Base-by-base conservation (phyloP, 164 flowering plant species). In the Vitis amurensis region DNA sequence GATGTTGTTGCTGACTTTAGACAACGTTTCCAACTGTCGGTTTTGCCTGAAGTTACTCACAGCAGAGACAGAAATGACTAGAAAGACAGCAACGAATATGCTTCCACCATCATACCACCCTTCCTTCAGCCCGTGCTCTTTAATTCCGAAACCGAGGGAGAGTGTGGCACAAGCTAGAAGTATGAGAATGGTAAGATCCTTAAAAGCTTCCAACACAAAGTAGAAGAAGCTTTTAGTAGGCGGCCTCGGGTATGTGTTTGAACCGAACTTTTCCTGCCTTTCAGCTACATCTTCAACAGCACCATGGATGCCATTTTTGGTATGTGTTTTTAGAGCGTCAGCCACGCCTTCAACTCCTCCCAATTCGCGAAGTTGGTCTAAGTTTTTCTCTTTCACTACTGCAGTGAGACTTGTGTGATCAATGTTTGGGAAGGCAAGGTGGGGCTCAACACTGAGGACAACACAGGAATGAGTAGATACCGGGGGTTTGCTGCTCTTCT, bases 41-140 rank as follows among this genome's bases (percentile, higher is more conserved):
- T 49, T 79, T 61, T 77, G 83, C 63, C 81, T 71, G 71, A 64
- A 80, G 50, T 83, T 82, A 31, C 83, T 83, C 0, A 73, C 44
- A 9, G 84, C 84, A 2, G 87, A 79, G 44, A 81, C 79, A 0
- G 75, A 61, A 9, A 83, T 64, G 48, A 86, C 86, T 2, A 86
- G 71, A 47, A 86, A 77, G 13, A 79, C 83, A 3, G 87, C 84
- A 2, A 84, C 74, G 16, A 77, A 81, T 6, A 84, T 84, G 71
- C 84, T 84, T 1, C 81, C 82, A 1, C 84, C 84, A 11, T 83
- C 86, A 57, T 79, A 79, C 82, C 84, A 80, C 0, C 86, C 87
- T 71, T 84, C 77, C 47, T 72, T 68, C 1, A 60, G 11, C 1
- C 83, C 86, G 17, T 80, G 60, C 57, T 77, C 73, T 51, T 83